Evolutionary conservation across 2,329 filamentous ascomycete species (phyloP).

Genomic region (Fusarium buharicum): DNA sequence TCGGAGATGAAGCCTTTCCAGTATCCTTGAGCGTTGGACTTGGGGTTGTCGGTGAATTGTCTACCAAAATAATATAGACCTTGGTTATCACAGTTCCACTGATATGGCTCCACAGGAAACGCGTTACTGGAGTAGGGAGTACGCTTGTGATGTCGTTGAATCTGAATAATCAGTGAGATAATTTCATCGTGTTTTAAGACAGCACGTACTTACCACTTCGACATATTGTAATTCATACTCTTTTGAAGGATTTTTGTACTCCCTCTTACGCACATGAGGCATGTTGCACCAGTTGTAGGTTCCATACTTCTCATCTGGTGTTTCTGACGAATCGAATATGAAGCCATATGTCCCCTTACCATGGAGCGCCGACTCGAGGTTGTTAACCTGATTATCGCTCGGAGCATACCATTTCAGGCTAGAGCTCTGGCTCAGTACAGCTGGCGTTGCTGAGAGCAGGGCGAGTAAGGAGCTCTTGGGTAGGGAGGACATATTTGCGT

Average conservation of each 20-base stretch:
- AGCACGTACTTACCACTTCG: slow-evolving; percentile 69
- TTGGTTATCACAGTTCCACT: slow-evolving; percentile 78
- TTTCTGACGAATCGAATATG: slow-evolving; percentile 73
- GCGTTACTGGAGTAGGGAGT: slow-evolving; percentile 82
- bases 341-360: slow-evolving; percentile 76
- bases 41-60: slow-evolving; percentile 58
- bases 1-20: slow-evolving; percentile 72
- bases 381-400: slow-evolving; percentile 65
- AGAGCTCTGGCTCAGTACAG: slow-evolving; percentile 30
- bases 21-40: slow-evolving; percentile 65
- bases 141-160: slow-evolving; percentile 86
- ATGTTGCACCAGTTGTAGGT: slow-evolving; percentile 88
- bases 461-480: slow-evolving; percentile 23
- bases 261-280: slow-evolving; percentile 77
- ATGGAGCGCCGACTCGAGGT: slow-evolving; percentile 66
- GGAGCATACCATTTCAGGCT: slow-evolving; percentile 70
- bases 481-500: slow-evolving; percentile 27
- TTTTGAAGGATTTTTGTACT: slow-evolving; percentile 66
- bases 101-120: slow-evolving; percentile 77
- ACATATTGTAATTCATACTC: slow-evolving; percentile 78
- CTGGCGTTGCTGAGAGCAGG: slow-evolving; percentile 26
- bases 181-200: neutral
- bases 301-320: slow-evolving; percentile 66
- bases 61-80: slow-evolving; percentile 76
- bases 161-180: slow-evolving; percentile 53